Conservation (phyloP, 345 rosid species). For the Acer yangbiense region DNA sequence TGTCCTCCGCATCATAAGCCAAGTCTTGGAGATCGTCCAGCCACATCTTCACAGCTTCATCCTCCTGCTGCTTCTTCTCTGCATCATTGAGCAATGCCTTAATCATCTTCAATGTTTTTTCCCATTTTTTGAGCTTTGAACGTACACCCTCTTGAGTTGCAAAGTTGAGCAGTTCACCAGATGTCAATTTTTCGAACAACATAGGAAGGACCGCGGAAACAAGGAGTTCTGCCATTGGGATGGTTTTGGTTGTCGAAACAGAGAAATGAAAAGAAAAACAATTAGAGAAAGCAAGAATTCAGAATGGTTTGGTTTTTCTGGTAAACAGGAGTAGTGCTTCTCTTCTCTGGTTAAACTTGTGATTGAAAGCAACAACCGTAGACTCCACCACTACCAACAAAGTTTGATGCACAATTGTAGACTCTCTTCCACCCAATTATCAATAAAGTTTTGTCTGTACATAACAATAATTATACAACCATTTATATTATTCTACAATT, state of each 20-base stretch:
- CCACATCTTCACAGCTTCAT: background rate
- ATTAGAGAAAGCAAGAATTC: no score
- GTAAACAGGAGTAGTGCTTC: no score
- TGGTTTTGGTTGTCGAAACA: no score
- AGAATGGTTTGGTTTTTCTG: no score
- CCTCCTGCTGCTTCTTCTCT: background rate
- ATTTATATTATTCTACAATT: no score
- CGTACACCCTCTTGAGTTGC: background rate
- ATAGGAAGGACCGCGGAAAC: background rate
- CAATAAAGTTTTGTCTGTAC: no score
- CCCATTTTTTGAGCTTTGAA: background rate
- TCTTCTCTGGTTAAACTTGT: no score
- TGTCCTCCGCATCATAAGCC: slow-evolving; percentile 12
- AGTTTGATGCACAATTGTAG: no score
- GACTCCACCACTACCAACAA: no score
- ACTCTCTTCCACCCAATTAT: no score
- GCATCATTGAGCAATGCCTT: background rate
- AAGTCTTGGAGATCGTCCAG: background rate
- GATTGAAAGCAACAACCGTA: no score
- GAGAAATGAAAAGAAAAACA: background rate
- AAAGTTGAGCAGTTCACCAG: background rate
- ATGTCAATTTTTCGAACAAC: background rate
- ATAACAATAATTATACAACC: no score
- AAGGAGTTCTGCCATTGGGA: background rate
- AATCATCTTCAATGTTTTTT: background rate